phyloP scores from a whole-genome alignment of 2,329 filamentous ascomycete species.

The Taxawa tesnikishii region DNA sequence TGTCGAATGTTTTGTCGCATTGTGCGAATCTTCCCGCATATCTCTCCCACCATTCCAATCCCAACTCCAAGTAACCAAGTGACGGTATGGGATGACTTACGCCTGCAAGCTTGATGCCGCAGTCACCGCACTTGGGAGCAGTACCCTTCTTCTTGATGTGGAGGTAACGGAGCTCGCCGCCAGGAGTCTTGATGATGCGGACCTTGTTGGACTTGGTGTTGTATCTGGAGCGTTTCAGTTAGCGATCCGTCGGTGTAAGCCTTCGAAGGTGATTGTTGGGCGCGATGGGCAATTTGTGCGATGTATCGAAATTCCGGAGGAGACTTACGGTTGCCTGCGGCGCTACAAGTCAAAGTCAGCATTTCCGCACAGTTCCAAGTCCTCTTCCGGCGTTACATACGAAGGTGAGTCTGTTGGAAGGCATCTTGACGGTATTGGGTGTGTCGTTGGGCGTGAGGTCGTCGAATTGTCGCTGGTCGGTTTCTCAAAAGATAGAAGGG shows the following conservation, averaged over 20 bases:
- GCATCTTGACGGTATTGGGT: constrained; percentile 34
- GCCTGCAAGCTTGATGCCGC: constrained; percentile 91
- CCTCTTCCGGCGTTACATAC: constrained; percentile 24
- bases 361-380: constrained; percentile 14
- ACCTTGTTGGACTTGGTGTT: constrained; percentile 98
- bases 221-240: constrained; percentile 50
- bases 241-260: too few relatives aligned
- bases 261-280: constrained; percentile 1
- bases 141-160: constrained; percentile 99
- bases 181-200: constrained; percentile 90
- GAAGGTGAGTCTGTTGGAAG: constrained; percentile 43
- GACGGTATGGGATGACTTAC: constrained; percentile 52
- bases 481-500: too few relatives aligned
- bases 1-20: too few relatives aligned
- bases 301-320: constrained; percentile 1
- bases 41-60: too few relatives aligned
- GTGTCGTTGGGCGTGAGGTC: constrained; percentile 9
- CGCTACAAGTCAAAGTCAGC: constrained; percentile 30
- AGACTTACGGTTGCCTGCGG: constrained; percentile 38
- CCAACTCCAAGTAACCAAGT: too few relatives aligned
- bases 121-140: constrained; percentile 98
- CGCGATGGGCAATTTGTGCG: constrained; percentile 1
- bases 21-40: too few relatives aligned
- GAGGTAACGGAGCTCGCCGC: constrained; percentile 87
- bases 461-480: constrained; percentile 3